These are phyloP conservation scores for Candida maesae DNA, from an alignment of 805 yeast genomes.

Conservation along the genomic window DNA sequence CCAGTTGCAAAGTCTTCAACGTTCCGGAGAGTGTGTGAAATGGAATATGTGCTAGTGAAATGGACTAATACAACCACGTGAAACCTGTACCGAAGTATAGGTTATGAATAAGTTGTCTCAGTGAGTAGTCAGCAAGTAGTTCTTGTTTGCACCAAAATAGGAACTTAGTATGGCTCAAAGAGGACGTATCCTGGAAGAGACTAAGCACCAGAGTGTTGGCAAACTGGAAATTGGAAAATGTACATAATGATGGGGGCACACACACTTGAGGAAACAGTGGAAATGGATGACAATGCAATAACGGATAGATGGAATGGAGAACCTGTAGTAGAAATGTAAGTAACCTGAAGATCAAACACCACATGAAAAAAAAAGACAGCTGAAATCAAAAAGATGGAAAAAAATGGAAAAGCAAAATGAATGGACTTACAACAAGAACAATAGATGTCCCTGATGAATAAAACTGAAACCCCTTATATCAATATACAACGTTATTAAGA, in stretches of 20 bases:
- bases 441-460: slow-evolving; percentile 5
- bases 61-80: slow-evolving; percentile 60
- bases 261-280: slow-evolving; percentile 1
- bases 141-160: slow-evolving; percentile 93
- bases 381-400: too few relatives aligned
- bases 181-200: slow-evolving; percentile 22
- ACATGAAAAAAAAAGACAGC: background rate
- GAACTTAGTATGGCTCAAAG: slow-evolving; percentile 57
- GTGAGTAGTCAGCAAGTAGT: slow-evolving; percentile 67
- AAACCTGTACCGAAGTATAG: slow-evolving; percentile 21
- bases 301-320: slow-evolving; percentile 1
- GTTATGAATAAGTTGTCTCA: slow-evolving; percentile 37
- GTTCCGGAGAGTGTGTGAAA: background rate
- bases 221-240: slow-evolving; percentile 51
- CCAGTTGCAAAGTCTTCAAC: background rate
- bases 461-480: slow-evolving; percentile 19
- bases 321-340: slow-evolving; percentile 1
- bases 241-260: background rate
- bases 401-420: background rate
- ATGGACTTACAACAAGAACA: slow-evolving; percentile 8
- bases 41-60: slow-evolving; percentile 51
- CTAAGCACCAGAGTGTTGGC: slow-evolving; percentile 93
- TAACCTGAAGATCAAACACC: background rate
- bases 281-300: background rate
- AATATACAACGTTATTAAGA: slow-evolving; percentile 24